A percentile compares a stretch with the other conserved stretches of the same genome.
Conservation (phyloP, 208 protist genomes). For the Trypanosoma melophagium region DNA sequence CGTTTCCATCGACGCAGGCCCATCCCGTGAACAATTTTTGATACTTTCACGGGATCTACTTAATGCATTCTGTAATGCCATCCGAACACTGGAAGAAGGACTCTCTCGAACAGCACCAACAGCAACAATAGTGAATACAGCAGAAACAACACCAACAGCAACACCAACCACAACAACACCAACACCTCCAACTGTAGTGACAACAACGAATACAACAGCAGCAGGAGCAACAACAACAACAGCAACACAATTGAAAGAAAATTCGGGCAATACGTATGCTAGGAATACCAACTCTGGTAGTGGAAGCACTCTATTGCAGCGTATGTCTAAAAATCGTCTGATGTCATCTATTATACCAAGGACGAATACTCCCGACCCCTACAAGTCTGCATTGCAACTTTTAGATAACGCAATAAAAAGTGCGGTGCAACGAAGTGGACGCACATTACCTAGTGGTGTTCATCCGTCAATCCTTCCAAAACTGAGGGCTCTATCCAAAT, state of each 20-base stretch:
- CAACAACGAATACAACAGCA: neutral
- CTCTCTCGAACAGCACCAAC: neutral
- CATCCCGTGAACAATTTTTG: slow-evolving; percentile 13
- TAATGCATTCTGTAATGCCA: neutral
- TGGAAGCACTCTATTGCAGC: too few species aligned
- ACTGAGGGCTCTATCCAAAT: neutral
- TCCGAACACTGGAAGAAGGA: slow-evolving; percentile 2
- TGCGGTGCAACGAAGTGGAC: neutral
- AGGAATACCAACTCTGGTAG: neutral
- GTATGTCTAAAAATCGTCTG: neutral
- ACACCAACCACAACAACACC: neutral
- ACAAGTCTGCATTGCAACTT: slow-evolving; percentile 5
- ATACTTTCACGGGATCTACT: neutral
- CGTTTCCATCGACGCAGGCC: neutral
- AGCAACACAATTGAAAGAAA: slow-evolving; percentile 1
- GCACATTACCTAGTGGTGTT: neutral
- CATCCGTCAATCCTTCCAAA: too few species aligned
- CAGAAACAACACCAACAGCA: slow-evolving; percentile 2
- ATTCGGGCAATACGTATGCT: neutral
- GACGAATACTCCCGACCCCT: neutral
- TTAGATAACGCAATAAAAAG: slow-evolving; percentile 7
- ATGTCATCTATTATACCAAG: neutral
- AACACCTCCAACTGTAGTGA: neutral
- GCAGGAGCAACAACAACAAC: neutral
- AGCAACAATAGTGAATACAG: slow-evolving; percentile 1